Base-by-base conservation (phyloP, 345 rosid genomes). In the Aethionema arabicum region DNA sequence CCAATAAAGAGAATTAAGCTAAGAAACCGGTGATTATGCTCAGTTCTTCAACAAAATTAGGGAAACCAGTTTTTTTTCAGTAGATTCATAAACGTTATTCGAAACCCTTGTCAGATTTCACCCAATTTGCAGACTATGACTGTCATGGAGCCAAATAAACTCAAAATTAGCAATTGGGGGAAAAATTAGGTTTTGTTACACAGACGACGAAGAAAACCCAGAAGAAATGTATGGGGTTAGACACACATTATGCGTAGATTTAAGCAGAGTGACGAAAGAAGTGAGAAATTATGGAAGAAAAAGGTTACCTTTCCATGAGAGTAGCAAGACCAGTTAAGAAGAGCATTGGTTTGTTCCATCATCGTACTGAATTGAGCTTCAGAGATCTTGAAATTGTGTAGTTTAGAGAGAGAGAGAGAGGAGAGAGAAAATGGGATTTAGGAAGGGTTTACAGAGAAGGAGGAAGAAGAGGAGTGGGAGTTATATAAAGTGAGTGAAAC, bases 251-350 rank as follows among this genome's bases (percentile, higher is more conserved):
- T 54, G 50, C 13, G 7, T 54, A 61, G 67, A 69, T 69, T 61
- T 61, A 47, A 61, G 37, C 43, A 61, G 2, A 52, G n/a, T 4
- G 53, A 14, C 31, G 35, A 53, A 31, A 46, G 11, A 8, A 68
- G 59, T 40, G 13, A 5, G 35, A 42, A 35, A 65, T 55, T 56
- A 14, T 38, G 33, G 8, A 33, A 49, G 10, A 39, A 52, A 58
- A 53, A 27, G 37, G 12, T 33, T 59, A 92, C 96, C 98, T 85
- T 88, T 67, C 82, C 92, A 54, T 82, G 96, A 77, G 77, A 79
- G 78, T 59, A 81, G 77, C 78, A 79, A 68, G 82, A 76, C 81
- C 84, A 85, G 63, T 41, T 73, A 35, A 81, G 85, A 75, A 83
- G 76, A 60, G 87, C 56, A 52, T 69, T 77, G 58, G 82, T 67